phyloP scores from a whole-genome alignment of 768 basidiomycete species.

The Cyclocybe cylindracea region DNA sequence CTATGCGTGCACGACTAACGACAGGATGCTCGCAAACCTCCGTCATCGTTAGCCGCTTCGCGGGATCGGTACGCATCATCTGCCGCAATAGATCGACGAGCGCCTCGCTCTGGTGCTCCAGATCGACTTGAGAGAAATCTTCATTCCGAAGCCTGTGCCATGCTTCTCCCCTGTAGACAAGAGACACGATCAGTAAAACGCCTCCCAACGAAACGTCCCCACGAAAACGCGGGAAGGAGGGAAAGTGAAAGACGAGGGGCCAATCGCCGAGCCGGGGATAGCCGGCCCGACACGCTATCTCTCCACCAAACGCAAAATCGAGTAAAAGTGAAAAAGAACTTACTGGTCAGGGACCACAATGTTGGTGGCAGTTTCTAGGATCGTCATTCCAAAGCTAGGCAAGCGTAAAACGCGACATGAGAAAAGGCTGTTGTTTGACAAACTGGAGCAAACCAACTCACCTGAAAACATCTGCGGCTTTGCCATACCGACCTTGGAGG shows the following conservation, averaged over 20 bases:
- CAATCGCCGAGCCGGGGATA: slow-evolving; percentile 1
- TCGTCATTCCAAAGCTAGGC: slow-evolving; percentile 88
- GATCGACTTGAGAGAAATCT: slow-evolving; percentile 85
- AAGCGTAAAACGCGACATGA: slow-evolving; percentile 37
- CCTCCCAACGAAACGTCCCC: slow-evolving; percentile 3
- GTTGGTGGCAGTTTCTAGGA: slow-evolving; percentile 94
- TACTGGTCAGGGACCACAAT: slow-evolving; percentile 97
- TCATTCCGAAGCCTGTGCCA: slow-evolving; percentile 94
- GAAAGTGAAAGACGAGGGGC: slow-evolving; percentile 5
- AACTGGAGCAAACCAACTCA: slow-evolving; percentile 37
- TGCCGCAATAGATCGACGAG: slow-evolving; percentile 66
- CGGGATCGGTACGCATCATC: slow-evolving; percentile 80
- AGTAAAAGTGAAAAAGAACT: slow-evolving; percentile 37
- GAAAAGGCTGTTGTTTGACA: slow-evolving; percentile 19
- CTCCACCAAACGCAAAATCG: slow-evolving; percentile 9
- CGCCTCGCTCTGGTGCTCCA: slow-evolving; percentile 62
- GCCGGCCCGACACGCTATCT: slow-evolving; percentile 5
- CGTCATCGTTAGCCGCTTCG: slow-evolving; percentile 53
- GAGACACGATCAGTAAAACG: slow-evolving; percentile 27
- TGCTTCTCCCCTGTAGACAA: slow-evolving; percentile 69
- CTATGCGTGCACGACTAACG: slow-evolving; percentile 59
- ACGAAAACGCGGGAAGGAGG: slow-evolving; percentile 13
- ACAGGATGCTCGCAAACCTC: slow-evolving; percentile 63
- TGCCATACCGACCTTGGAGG: slow-evolving; percentile 87
- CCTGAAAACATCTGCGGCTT: slow-evolving; percentile 97